Conservation (phyloP, 129 eudicot genomes). For the Ambrosia artemisiifolia region DNA sequence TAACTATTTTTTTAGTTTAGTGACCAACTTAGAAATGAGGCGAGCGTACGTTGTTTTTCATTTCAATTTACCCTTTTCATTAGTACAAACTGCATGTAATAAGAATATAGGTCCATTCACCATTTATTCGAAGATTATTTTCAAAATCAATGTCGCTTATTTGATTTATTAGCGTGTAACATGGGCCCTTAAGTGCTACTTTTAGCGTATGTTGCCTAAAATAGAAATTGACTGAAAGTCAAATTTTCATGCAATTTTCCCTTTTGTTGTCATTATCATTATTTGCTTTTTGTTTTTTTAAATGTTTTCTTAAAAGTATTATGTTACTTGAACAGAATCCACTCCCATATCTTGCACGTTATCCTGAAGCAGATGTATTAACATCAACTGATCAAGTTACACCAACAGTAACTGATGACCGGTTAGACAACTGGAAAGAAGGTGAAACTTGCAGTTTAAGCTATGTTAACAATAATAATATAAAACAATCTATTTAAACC, state of each 20-base stretch:
- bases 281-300: not conserved
- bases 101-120: no score
- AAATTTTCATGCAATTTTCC: not conserved
- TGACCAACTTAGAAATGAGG: not conserved
- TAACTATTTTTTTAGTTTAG: not conserved
- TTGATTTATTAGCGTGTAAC: not conserved
- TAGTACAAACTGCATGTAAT: not conserved
- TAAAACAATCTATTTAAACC: not conserved
- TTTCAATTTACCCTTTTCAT: not conserved
- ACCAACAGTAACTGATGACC: conserved; percentile 88
- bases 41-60: not conserved
- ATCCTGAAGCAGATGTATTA: conserved; percentile 89
- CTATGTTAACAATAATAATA: not conserved
- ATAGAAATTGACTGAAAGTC: not conserved
- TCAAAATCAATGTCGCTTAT: not conserved
- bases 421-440: conserved; percentile 83
- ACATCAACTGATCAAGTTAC: conserved; percentile 92
- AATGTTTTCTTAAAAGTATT: not conserved
- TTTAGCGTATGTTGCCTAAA: not conserved
- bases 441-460: conserved; percentile 34
- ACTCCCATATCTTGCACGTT: conserved; percentile 90
- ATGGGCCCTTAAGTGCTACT: not conserved
- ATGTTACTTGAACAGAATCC: conserved; percentile 66
- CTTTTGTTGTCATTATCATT: not conserved
- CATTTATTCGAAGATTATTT: not conserved